Evolutionary conservation across 108 stramenopile genomes (phyloP), one percentile per base, ranked within the genome.

Genomic region (Cyclotella kingstonii): DNA sequence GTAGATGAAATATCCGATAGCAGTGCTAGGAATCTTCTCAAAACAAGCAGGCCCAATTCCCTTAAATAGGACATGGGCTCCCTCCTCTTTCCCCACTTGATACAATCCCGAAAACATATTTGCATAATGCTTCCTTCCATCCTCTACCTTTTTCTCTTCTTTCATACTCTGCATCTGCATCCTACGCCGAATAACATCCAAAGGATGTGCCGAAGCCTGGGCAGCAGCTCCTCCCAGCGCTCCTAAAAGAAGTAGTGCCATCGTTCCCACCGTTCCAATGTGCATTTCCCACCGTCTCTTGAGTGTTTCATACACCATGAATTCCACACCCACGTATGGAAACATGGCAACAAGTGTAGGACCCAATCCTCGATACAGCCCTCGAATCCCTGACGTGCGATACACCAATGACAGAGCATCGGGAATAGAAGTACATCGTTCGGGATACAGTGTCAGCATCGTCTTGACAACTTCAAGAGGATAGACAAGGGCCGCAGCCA

Each of bases 341-440:
- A 77, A 77, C 76, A 77, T 77, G 36, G 76, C 76, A 34, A 77
- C 52, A 15, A 77, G 70, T 2, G 76, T 77, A 6, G 76, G 76
- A 35, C 70, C 76, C 12, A 77, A 47, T 0, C 76, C 76, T 8
- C 69, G 69, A 29, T 77, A 77, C 2, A 77, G 56, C 5, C 70
- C 76, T 8, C 31, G 15, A 7, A 71, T 36, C 4, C 76, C 76
- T 9, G 58, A 54, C 15, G 41, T 48, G 4, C 19, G 11, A 27
- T 66, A 64, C 0, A 77, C 60, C 33, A 40, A 33, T 26, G 30
- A 27, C 33, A 77, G 31, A 0, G 76, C 70, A 22, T 21, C 57
- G 15, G 64, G 31, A 45, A 77, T 77, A 15, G 63, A 56, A 2
- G 46, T 38, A 39, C 64, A 77, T 27, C 57, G 18, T 4, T 58